phyloP scores from a whole-genome alignment of 108 stramenopile species.

The Cyclotella kingstonii region DNA sequence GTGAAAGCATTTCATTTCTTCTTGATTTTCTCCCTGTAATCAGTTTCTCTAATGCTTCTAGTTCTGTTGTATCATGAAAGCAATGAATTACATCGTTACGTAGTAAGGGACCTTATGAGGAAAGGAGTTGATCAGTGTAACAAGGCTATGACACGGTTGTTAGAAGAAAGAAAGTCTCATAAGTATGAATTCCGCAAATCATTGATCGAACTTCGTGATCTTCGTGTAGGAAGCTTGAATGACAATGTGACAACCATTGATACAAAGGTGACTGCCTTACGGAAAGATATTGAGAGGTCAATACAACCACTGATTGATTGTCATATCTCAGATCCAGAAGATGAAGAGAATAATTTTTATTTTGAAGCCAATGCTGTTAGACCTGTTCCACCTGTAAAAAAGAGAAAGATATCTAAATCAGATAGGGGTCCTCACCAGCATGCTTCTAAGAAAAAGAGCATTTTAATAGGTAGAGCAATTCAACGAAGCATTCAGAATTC shows the following conservation, averaged over 20 bases:
- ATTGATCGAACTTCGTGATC: neutral
- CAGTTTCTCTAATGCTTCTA: neutral
- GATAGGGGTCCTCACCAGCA: conserved; percentile 34
- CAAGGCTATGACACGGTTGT: conserved; percentile 1
- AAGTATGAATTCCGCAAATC: neutral
- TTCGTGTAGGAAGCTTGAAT: conserved; percentile 1
- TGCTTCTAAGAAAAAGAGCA: conserved; percentile 30
- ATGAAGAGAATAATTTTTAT: neutral
- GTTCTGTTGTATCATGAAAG: neutral
- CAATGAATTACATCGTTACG: conserved; percentile 9
- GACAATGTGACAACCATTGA: conserved; percentile 1
- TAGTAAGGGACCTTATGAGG: conserved; percentile 14
- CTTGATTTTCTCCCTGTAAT: neutral
- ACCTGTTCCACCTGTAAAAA: neutral
- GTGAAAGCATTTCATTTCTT: neutral
- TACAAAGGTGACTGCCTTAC: conserved; percentile 3
- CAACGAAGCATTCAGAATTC: too few relatives aligned
- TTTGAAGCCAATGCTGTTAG: neutral
- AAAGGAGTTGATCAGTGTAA: conserved; percentile 16
- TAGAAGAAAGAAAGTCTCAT: neutral
- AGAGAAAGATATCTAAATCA: neutral
- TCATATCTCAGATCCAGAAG: neutral
- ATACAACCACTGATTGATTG: neutral
- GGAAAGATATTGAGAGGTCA: conserved; percentile 1
- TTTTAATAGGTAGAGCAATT: too few relatives aligned